Conservation (phyloP, 2,329 filamentous ascomycete genomes). For the Fusarium temperatum region DNA sequence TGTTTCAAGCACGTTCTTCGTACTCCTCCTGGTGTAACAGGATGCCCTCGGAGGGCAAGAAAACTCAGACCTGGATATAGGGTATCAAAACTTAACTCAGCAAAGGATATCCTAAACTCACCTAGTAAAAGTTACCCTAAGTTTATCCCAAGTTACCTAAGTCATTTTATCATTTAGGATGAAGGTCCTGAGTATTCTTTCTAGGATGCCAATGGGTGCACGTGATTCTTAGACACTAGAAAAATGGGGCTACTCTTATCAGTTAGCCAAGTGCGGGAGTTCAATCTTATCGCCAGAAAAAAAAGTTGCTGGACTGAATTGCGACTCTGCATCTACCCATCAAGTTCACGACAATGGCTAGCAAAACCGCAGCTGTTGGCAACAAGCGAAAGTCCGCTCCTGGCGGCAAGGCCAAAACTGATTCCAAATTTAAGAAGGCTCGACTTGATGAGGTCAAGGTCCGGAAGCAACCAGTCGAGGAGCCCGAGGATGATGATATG, state of each 20-base stretch:
- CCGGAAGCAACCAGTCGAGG: constrained; percentile 51
- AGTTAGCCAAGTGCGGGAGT: constrained; percentile 13
- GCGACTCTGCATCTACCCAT: constrained; percentile 31
- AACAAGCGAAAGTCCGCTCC: constrained; percentile 67
- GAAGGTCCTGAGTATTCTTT: too few species aligned
- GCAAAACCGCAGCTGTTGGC: constrained; percentile 56
- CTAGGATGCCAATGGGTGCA: not conserved
- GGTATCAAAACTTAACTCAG: too few species aligned
- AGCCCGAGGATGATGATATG: constrained; percentile 54
- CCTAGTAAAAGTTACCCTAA: too few species aligned
- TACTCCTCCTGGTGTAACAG: not conserved
- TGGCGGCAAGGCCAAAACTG: constrained; percentile 53
- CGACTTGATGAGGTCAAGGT: constrained; percentile 51
- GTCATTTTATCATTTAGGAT: too few species aligned
- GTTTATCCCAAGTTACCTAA: too few species aligned
- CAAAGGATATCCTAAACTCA: too few species aligned
- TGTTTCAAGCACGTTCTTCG: not conserved
- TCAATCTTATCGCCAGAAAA: constrained; percentile 39
- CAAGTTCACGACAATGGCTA: constrained; percentile 54
- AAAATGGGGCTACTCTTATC: constrained; percentile 24
- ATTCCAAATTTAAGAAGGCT: constrained; percentile 61
- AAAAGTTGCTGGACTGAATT: constrained; percentile 38
- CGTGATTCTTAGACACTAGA: constrained; percentile 8
- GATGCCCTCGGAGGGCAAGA: not conserved
- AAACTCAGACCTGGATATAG: too few species aligned